Evolutionary conservation across 768 basidiomycete genomes (phyloP).

Genomic region (Naganishia onofrii): DNA sequence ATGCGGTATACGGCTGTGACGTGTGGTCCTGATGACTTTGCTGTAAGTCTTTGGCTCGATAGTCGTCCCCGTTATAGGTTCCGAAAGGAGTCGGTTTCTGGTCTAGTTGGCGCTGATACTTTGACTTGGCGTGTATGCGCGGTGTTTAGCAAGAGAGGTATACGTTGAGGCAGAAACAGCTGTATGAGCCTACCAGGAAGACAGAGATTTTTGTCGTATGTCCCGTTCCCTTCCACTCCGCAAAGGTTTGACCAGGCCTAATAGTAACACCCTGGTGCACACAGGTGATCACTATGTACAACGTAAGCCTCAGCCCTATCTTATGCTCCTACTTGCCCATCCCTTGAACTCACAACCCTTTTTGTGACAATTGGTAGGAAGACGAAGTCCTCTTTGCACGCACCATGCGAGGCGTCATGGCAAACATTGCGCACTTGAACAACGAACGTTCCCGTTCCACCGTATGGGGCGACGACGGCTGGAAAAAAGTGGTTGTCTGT

Average conservation of each 20-base stretch:
- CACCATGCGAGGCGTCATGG: constrained; percentile 94
- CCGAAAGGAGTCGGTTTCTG: no score
- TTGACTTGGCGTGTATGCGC: neutral
- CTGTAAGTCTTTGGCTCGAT: constrained; percentile 19
- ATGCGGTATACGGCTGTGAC: constrained; percentile 97
- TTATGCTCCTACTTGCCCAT: neutral
- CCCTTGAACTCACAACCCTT: constrained; percentile 45
- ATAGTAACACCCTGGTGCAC: neutral
- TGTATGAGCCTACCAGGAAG: constrained; percentile 65
- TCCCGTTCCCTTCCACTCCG: neutral
- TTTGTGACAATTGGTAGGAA: constrained; percentile 57
- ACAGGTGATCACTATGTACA: constrained; percentile 83
- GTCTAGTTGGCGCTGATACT: neutral
- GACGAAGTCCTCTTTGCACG: constrained; percentile 78
- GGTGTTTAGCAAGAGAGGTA: constrained; percentile 61
- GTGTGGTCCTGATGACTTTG: constrained; percentile 90
- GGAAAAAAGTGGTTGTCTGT: constrained; percentile 92
- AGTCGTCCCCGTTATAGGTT: no score
- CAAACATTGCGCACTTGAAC: constrained; percentile 85
- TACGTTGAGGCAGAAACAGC: constrained; percentile 71
- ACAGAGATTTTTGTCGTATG: constrained; percentile 81
- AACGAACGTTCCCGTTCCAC: constrained; percentile 73
- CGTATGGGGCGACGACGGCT: constrained; percentile 96
- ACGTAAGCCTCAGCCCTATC: constrained; percentile 48
- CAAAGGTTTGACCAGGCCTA: neutral